Evolutionary conservation across 2,329 filamentous ascomycete species (phyloP).

Genomic region (Trichoderma harzianum): DNA sequence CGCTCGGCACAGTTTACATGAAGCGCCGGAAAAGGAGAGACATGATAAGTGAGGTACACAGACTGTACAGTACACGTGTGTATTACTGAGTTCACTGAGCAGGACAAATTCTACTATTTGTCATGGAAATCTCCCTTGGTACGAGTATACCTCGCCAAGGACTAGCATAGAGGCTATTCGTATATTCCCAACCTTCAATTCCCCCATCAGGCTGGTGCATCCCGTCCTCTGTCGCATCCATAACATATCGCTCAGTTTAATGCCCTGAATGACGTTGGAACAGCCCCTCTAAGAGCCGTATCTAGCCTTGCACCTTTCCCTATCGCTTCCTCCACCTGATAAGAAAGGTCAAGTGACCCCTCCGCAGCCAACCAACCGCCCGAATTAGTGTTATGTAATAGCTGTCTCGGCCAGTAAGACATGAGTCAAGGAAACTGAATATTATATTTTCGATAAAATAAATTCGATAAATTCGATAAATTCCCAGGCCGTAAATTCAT

Average conservation of each 20-base stretch:
- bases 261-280: constrained; percentile 7
- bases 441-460: not conserved
- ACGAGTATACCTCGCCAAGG: not conserved
- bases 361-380: not conserved
- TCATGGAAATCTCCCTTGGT: not conserved
- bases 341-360: constrained; percentile 8
- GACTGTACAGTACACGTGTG: not conserved
- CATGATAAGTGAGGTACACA: not conserved
- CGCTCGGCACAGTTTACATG: not conserved
- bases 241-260: not conserved
- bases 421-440: constrained; percentile 16
- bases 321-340: constrained; percentile 10
- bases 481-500: not conserved
- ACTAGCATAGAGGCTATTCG: not conserved
- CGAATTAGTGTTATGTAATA: constrained; percentile 15
- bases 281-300: constrained; percentile 5
- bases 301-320: not conserved
- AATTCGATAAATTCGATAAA: constrained; percentile 14
- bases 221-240: not conserved
- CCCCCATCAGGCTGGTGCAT: not conserved
- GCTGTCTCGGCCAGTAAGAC: not conserved
- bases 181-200: not conserved
- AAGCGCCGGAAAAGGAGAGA: not conserved
- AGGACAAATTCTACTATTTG: not conserved
- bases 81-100: not conserved